Conservation (phyloP, 1,284 basidiomycete species). For the Boletellus dicymbophilus region DNA sequence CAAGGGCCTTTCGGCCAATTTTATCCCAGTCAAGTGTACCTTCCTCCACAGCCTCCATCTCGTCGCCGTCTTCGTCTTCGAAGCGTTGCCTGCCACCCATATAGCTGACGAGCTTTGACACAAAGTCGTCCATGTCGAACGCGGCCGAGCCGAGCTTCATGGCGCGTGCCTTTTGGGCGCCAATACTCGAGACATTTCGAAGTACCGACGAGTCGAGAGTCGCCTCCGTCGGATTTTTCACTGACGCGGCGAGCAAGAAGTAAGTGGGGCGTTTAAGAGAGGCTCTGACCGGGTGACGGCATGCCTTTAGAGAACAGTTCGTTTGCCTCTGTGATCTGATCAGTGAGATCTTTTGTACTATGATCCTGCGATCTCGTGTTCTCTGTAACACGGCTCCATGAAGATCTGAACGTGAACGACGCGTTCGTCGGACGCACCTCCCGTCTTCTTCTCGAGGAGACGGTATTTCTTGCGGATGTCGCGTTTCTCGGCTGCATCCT, state of each 20-base stretch:
- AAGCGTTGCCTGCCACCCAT: constrained; percentile 65
- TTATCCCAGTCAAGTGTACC: constrained; percentile 66
- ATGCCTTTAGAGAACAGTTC: constrained; percentile 62
- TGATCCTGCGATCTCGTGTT: constrained; percentile 54
- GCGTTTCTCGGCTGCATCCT: constrained; percentile 75
- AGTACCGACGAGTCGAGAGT: constrained; percentile 79
- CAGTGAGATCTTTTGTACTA: constrained; percentile 54
- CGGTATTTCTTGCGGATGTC: constrained; percentile 71
- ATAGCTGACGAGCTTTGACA: constrained; percentile 67
- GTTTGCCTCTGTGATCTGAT: constrained; percentile 58
- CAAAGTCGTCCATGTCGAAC: constrained; percentile 85
- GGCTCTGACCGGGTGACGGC: constrained; percentile 8
- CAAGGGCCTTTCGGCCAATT: constrained; percentile 72
- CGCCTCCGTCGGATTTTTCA: constrained; percentile 78
- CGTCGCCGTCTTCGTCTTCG: constrained; percentile 51
- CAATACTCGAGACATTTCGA: constrained; percentile 65
- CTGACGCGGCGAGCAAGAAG: constrained; percentile 49
- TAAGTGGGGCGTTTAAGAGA: constrained; percentile 5
- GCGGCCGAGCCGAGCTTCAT: constrained; percentile 81
- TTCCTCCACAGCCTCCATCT: constrained; percentile 44
- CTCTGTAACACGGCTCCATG: constrained; percentile 16
- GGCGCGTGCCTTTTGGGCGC: constrained; percentile 80
- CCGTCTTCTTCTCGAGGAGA: constrained; percentile 58
- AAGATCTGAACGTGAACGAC: neutral
- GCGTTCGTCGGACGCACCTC: constrained; percentile 48